Conservation (phyloP, 2,329 filamentous ascomycete genomes). For the Phialocephala sp. region DNA sequence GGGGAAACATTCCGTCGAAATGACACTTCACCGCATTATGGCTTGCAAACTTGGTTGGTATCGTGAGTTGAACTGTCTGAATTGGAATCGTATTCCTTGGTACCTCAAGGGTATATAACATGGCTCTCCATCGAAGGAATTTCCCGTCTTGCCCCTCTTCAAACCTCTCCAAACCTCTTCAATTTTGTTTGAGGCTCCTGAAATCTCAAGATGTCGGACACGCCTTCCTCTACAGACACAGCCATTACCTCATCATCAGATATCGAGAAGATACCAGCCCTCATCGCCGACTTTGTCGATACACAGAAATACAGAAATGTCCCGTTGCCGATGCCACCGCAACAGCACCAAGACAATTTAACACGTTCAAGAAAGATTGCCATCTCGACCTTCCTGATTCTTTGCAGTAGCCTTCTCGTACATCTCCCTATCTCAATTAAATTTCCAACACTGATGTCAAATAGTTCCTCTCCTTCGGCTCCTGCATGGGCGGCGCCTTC, state of each 20-base stretch:
- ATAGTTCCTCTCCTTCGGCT: constrained; percentile 20
- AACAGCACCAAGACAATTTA: neutral
- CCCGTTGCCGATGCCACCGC: neutral
- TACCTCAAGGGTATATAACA: neutral
- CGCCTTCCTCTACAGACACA: neutral
- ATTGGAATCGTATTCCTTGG: neutral
- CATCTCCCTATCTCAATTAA: neutral
- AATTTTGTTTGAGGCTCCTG: neutral
- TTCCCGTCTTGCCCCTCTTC: neutral
- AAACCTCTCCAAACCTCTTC: neutral
- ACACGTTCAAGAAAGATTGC: neutral
- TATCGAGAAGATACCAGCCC: neutral
- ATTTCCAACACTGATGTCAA: neutral
- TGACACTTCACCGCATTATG: neutral
- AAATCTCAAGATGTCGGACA: neutral
- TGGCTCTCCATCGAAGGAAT: neutral
- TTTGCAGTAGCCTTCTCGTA: constrained; percentile 10
- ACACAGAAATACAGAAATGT: neutral
- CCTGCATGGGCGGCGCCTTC: constrained; percentile 11
- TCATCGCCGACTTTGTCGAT: neutral
- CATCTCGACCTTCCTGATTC: constrained; percentile 7
- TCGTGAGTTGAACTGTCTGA: too few species aligned
- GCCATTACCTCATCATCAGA: neutral
- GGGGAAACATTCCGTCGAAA: neutral
- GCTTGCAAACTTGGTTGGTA: neutral